These are phyloP conservation scores for Wallacemonas sp. DNA, from an alignment of 208 protist genomes.

Conservation along the genomic window DNA sequence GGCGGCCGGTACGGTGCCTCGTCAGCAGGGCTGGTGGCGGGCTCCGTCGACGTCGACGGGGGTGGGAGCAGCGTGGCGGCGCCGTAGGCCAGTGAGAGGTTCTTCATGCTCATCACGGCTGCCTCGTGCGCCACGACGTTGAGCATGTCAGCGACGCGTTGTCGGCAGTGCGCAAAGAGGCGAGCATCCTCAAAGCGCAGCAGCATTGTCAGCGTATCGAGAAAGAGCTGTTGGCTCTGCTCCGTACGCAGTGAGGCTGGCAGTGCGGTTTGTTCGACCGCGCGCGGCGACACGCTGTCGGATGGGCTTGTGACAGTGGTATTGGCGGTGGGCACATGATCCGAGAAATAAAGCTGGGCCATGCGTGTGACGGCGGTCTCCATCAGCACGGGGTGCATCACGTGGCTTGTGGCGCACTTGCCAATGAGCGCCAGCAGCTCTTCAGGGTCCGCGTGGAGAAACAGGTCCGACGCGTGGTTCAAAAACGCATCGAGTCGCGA, in stretches of 20 bases:
- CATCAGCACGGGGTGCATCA: conserved; percentile 68
- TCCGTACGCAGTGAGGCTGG: not conserved
- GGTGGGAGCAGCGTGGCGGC: conserved; percentile 1
- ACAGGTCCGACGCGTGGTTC: conserved; percentile 23
- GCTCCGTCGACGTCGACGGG: not conserved
- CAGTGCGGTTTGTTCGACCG: not conserved
- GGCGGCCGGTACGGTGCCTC: conserved; percentile 32
- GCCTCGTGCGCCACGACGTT: not conserved
- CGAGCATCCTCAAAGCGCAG: conserved; percentile 28
- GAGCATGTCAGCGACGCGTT: not conserved
- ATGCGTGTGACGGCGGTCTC: conserved; percentile 39
- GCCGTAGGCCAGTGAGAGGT: conserved; percentile 2
- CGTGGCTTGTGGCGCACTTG: conserved; percentile 52
- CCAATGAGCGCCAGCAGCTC: conserved; percentile 57
- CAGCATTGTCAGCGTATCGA: conserved; percentile 17
- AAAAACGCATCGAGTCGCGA: conserved; percentile 51
- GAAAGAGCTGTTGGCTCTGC: conserved; percentile 12
- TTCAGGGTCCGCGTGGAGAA: conserved; percentile 34
- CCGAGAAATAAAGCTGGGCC: conserved; percentile 35
- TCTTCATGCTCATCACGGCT: not conserved
- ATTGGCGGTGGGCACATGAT: not conserved
- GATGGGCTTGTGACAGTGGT: not conserved
- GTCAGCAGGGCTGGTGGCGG: conserved; percentile 29
- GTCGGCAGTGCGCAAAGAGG: conserved; percentile 18
- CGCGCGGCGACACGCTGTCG: not conserved